These are phyloP conservation scores for Meyerozyma carpophila DNA, from an alignment of 1,139 yeast species.

Conservation along the genomic window DNA sequence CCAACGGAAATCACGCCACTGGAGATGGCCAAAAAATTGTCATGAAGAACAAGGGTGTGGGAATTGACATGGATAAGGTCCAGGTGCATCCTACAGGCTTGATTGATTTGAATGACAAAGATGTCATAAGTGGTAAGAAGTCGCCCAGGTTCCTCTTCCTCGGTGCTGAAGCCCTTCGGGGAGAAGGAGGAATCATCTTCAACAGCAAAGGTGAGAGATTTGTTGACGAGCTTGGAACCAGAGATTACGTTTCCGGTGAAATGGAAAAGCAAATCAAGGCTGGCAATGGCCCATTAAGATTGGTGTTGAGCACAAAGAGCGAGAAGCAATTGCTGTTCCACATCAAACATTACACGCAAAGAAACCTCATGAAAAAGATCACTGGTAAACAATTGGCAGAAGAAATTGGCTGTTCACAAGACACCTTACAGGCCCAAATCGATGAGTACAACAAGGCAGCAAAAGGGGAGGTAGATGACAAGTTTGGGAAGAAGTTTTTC, in stretches of 20 bases:
- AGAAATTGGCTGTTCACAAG: conserved; percentile 33
- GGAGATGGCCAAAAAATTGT: conserved; percentile 72
- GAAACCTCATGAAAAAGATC: conserved; percentile 55
- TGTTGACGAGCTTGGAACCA: conserved; percentile 65
- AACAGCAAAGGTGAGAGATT: conserved; percentile 62
- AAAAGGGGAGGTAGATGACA: conserved; percentile 35
- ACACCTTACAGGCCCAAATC: conserved; percentile 31
- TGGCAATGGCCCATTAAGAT: conserved; percentile 48
- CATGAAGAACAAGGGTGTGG: conserved; percentile 52
- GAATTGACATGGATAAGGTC: conserved; percentile 70
- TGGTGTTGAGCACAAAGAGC: conserved; percentile 40
- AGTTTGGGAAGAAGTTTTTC: conserved; percentile 47
- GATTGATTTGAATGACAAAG: conserved; percentile 57
- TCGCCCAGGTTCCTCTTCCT: conserved; percentile 54
- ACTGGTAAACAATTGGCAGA: conserved; percentile 45
- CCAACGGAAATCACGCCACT: conserved; percentile 70
- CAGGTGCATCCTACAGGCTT: conserved; percentile 85
- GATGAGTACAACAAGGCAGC: conserved; percentile 44
- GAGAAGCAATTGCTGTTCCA: conserved; percentile 48
- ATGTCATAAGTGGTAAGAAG: conserved; percentile 34
- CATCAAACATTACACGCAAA: conserved; percentile 59
- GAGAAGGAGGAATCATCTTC: conserved; percentile 69
- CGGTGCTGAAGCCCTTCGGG: conserved; percentile 76
- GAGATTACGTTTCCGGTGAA: conserved; percentile 64
- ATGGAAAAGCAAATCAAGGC: conserved; percentile 42